Percentiles rank a stretch among this genome's conserved stretches.
Evolutionary conservation across 441 rosid species (phyloP).

Genomic region (Dalechampia spathulata): DNA sequence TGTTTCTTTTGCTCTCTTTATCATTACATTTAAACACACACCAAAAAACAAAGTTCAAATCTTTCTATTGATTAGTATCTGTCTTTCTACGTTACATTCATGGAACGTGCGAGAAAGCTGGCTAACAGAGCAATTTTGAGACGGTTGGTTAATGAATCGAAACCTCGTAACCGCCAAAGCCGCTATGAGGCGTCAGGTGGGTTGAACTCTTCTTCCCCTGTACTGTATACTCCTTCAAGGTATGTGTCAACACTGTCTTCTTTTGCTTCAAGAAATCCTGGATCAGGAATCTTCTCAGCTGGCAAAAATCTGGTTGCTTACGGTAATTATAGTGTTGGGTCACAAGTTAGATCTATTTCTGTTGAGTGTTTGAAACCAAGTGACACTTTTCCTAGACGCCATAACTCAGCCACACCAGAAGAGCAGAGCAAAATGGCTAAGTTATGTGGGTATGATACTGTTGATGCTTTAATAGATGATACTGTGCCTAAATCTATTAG

Average conservation of each 20-base stretch:
- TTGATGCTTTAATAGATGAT: slow-evolving; percentile 69
- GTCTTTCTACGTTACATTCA: too few species aligned
- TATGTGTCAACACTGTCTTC: slow-evolving; percentile 69
- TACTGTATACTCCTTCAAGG: slow-evolving; percentile 53
- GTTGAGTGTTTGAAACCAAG: slow-evolving; percentile 60
- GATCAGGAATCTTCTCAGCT: slow-evolving; percentile 30
- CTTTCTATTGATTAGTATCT: neutral
- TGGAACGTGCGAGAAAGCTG: slow-evolving; percentile 91
- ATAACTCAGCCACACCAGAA: slow-evolving; percentile 86
- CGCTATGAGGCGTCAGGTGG: slow-evolving; percentile 21
- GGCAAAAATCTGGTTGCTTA: slow-evolving; percentile 14
- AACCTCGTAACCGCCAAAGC: slow-evolving; percentile 33
- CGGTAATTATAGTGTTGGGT: slow-evolving; percentile 26
- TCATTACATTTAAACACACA: neutral
- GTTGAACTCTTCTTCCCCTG: slow-evolving; percentile 26
- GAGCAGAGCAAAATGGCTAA: slow-evolving; percentile 76
- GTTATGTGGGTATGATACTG: slow-evolving; percentile 57
- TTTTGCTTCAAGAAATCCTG: slow-evolving; percentile 24
- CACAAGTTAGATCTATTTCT: slow-evolving; percentile 61
- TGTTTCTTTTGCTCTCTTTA: too few species aligned
- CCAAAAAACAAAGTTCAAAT: neutral
- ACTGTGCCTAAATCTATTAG: slow-evolving; percentile 92
- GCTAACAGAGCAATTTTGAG: slow-evolving; percentile 73
- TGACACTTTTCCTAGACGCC: slow-evolving; percentile 85
- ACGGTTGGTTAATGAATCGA: slow-evolving; percentile 54